Conservation (phyloP, 805 yeast species). For the Barnettozyma californica region DNA sequence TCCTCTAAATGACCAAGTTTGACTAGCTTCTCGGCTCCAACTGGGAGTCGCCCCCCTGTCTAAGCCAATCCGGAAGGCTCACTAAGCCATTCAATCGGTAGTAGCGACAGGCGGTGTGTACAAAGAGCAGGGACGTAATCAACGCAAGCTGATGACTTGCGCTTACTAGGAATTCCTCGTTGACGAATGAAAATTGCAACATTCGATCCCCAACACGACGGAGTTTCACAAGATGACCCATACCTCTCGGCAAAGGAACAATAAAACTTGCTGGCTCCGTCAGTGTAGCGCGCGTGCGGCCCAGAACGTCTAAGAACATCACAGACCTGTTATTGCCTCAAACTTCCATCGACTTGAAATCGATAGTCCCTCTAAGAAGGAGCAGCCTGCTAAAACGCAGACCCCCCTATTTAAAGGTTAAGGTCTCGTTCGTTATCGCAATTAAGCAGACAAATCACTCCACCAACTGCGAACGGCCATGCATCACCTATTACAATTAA, state of each 20-base stretch:
- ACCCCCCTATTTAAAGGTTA: neutral
- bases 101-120: no score
- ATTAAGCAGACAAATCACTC: neutral
- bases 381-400: constrained; percentile 2
- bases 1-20: no score
- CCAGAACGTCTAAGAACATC: constrained; percentile 6
- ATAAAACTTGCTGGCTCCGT: constrained; percentile 5
- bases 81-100: no score
- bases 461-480: neutral
- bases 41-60: no score
- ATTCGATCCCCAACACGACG: neutral
- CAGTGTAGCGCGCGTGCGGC: constrained; percentile 6
- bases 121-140: no score
- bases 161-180: no score
- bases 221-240: constrained; percentile 5
- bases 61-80: no score
- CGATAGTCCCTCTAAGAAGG: constrained; percentile 8
- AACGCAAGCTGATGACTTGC: no score
- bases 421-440: constrained; percentile 5
- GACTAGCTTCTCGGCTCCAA: no score
- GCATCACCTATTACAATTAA: neutral
- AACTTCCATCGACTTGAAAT: constrained; percentile 5
- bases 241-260: constrained; percentile 5
- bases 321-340: constrained; percentile 9
- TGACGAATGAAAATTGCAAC: no score